Percentiles rank a stretch among this genome's conserved stretches.
Evolutionary conservation across 2,329 filamentous ascomycete species (phyloP).

Genomic region (Cladosporium sp.): DNA sequence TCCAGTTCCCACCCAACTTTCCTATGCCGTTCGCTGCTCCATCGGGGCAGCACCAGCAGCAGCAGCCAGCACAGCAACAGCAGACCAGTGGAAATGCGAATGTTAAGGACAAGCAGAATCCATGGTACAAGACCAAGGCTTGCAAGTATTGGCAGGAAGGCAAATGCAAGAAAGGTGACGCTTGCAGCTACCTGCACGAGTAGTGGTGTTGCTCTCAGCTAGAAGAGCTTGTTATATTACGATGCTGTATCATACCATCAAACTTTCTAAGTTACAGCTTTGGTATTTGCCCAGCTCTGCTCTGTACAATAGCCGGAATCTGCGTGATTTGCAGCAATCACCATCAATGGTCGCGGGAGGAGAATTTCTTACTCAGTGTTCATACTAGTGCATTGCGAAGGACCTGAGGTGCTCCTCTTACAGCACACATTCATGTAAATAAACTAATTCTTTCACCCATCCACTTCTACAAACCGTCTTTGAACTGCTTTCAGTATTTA

Average conservation of each 20-base stretch:
- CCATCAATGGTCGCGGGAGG: no score
- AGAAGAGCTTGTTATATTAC: not conserved
- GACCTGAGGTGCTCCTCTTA: not conserved
- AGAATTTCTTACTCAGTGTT: no score
- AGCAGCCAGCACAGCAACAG: constrained; percentile 18
- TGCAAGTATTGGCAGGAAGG: constrained; percentile 54
- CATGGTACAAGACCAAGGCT: constrained; percentile 32
- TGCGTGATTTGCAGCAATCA: no score
- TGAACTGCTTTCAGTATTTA: no score
- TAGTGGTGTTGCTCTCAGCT: not conserved
- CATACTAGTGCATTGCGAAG: no score
- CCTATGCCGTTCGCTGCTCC: not conserved
- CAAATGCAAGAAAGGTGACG: constrained; percentile 46
- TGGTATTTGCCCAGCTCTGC: not conserved
- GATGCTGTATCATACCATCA: not conserved
- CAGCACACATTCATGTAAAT: not conserved
- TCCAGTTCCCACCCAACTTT: constrained; percentile 6
- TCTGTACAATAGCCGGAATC: no score
- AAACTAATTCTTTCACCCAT: not conserved
- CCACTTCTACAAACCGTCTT: no score
- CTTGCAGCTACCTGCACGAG: constrained; percentile 31
- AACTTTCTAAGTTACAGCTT: not conserved
- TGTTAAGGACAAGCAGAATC: constrained; percentile 21
- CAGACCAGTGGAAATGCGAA: constrained; percentile 13
- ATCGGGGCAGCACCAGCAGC: constrained; percentile 7